Base-by-base conservation (phyloP, 192 early-diverging fungal genomes). In the Endogone sp. region DNA sequence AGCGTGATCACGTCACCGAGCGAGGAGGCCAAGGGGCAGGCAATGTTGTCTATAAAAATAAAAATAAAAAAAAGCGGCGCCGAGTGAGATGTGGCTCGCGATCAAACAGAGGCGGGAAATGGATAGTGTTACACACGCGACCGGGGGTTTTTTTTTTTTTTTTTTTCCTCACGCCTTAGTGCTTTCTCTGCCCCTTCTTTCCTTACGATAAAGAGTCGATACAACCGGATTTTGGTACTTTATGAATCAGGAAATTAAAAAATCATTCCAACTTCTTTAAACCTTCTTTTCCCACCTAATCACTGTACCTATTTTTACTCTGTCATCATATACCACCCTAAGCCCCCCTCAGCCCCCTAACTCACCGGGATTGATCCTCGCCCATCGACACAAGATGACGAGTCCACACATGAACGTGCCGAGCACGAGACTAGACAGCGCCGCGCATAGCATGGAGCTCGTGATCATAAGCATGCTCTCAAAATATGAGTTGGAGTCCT, bases 1-100 rank as follows among this genome's bases (percentile, higher is more conserved):
- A 92, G 70, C 3, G 90, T 92, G 11, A 92, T 79, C 60, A 92
- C 81, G 79, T 92, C 90, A 25, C 90, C 90, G 67, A 92, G 75
- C 4, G 84, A 85, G 10, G 90, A 90, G 25, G 90, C 90, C 72
- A 92, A 74, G 20, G 90, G 90, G 28, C 89, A 90, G 20, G 90
- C 90, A 69, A 92, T 92, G 68, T 92, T 92, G 64, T 92, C 85
- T 86, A 69, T 26, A 13, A 4, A 26, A 26, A 29, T 3, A 21
- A 23, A 29, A 32, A n/a, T n/a, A n/a, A n/a, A 24, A 23, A 16
- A 49, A 49, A 16, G 16, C 16, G 37, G 37, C 9, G 16, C 16
- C 16, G 37, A 49, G 37, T 49, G 16, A 23, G 29, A 24, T 37
- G n/a, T 8, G 16, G 20, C 55, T 22, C 22, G 25, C 24, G 6